A percentile compares a stretch with the other conserved stretches of the same genome.
phyloP scores from a whole-genome alignment of 202 grass and related monocot species.

The Carex arenaria region DNA sequence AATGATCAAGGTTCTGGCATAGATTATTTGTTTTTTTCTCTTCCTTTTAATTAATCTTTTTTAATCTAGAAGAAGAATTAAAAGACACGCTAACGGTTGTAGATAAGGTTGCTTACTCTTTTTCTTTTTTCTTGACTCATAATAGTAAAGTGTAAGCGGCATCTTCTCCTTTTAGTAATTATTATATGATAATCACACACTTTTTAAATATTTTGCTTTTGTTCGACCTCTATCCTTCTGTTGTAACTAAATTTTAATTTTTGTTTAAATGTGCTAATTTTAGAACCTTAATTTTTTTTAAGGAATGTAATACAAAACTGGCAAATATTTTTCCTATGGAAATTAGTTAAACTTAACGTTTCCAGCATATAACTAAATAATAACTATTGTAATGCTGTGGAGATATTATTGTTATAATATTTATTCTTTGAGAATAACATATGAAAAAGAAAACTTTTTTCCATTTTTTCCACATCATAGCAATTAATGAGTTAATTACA shows the following conservation, averaged over 20 bases:
- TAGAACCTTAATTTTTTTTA: neutral
- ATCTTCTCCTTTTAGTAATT: constrained; percentile 10
- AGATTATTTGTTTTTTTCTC: neutral
- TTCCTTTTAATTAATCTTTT: neutral
- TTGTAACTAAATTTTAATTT: neutral
- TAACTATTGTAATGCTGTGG: neutral
- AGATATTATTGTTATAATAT: neutral
- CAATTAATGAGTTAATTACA: neutral
- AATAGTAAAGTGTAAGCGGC: constrained; percentile 10
- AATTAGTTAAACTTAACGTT: neutral
- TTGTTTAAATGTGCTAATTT: neutral
- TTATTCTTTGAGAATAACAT: neutral
- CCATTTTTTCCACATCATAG: neutral
- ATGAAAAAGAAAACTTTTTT: neutral
- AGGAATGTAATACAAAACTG: neutral
- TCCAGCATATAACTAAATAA: neutral
- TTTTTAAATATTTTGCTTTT: neutral
- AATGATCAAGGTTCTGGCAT: neutral
- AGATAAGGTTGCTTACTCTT: constrained; percentile 17
- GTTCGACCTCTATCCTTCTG: neutral
- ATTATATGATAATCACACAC: neutral
- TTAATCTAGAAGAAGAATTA: neutral
- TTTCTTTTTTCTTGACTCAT: neutral
- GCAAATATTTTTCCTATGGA: neutral
- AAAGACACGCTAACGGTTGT: constrained; percentile 2